A percentile compares a stretch with the other conserved stretches of the same genome.
Evolutionary conservation across 2,329 filamentous ascomycete species (phyloP).

Genomic region (Balansia obtecta): DNA sequence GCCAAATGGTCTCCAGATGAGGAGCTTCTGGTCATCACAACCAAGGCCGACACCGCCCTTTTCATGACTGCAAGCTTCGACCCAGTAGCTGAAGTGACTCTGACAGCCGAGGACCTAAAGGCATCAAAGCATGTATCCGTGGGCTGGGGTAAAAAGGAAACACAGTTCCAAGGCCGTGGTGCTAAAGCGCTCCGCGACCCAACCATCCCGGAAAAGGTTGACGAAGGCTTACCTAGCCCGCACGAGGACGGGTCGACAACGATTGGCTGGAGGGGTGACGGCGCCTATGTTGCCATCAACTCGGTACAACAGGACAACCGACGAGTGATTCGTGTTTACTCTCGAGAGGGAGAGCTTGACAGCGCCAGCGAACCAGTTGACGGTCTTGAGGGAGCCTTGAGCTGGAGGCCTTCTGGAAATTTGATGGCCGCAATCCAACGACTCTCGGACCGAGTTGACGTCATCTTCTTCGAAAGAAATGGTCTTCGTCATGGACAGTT

Average conservation of each 20-base stretch:
- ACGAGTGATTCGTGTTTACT: conserved; percentile 80
- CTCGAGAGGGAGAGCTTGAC: conserved; percentile 78
- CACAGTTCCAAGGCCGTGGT: conserved; percentile 88
- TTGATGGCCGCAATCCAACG: conserved; percentile 79
- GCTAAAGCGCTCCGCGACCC: conserved; percentile 81
- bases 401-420: conserved; percentile 86
- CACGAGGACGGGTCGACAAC: conserved; percentile 59
- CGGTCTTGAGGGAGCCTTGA: conserved; percentile 72
- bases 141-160: conserved; percentile 97
- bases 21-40: conserved; percentile 75
- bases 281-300: conserved; percentile 80
- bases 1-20: conserved; percentile 93
- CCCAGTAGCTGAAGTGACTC: conserved; percentile 59
- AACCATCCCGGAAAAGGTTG: conserved; percentile 85
- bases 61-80: conserved; percentile 94
- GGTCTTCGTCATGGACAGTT: conserved; percentile 96
- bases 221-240: conserved; percentile 64
- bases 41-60: conserved; percentile 64
- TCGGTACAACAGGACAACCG: conserved; percentile 56
- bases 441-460: conserved; percentile 54
- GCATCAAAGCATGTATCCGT: conserved; percentile 92
- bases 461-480: conserved; percentile 94
- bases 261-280: conserved; percentile 92
- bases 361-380: conserved; percentile 93
- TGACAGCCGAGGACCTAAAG: conserved; percentile 66